A percentile compares a stretch with the other conserved stretches of the same genome.
These are phyloP conservation scores for Pyrenula aspistea DNA, from an alignment of 495 filamentous ascomycete species.

Conservation along the genomic window DNA sequence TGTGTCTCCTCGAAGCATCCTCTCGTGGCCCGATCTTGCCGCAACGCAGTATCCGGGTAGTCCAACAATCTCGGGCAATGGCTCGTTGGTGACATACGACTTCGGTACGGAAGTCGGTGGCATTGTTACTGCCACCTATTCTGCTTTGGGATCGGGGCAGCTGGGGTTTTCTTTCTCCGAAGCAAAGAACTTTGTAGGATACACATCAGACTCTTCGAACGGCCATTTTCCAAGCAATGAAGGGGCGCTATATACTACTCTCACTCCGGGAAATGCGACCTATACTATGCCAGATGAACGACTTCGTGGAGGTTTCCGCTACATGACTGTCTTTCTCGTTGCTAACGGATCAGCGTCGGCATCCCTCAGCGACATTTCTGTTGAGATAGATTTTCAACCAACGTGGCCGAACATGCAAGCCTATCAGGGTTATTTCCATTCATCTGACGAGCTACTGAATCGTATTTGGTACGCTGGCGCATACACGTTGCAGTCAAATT, in stretches of 20 bases:
- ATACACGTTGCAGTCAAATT: constrained; percentile 49
- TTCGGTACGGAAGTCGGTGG: constrained; percentile 50
- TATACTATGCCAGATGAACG: constrained; percentile 41
- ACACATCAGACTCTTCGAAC: constrained; percentile 47
- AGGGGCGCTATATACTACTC: constrained; percentile 38
- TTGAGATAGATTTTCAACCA: constrained; percentile 47
- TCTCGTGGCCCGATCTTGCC: constrained; percentile 23
- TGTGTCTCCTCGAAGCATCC: constrained; percentile 33
- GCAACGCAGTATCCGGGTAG: constrained; percentile 18
- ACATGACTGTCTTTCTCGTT: constrained; percentile 43
- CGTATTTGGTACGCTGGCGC: constrained; percentile 55
- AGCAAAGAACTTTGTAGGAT: constrained; percentile 49
- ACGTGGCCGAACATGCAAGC: constrained; percentile 52
- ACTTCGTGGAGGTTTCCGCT: constrained; percentile 49
- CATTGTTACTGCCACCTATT: constrained; percentile 36
- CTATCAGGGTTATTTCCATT: constrained; percentile 54
- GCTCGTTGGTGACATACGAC: constrained; percentile 39
- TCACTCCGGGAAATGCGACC: constrained; percentile 29
- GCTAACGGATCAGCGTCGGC: constrained; percentile 15
- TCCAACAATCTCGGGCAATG: constrained; percentile 26
- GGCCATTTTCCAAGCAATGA: constrained; percentile 37
- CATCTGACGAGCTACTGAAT: constrained; percentile 46
- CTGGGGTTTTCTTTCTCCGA: constrained; percentile 52
- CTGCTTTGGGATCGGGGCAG: constrained; percentile 27
- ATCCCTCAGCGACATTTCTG: constrained; percentile 25